These are phyloP conservation scores for Mortierella sp. DNA, from an alignment of 371 early-diverging fungal genomes.

Conservation along the genomic window DNA sequence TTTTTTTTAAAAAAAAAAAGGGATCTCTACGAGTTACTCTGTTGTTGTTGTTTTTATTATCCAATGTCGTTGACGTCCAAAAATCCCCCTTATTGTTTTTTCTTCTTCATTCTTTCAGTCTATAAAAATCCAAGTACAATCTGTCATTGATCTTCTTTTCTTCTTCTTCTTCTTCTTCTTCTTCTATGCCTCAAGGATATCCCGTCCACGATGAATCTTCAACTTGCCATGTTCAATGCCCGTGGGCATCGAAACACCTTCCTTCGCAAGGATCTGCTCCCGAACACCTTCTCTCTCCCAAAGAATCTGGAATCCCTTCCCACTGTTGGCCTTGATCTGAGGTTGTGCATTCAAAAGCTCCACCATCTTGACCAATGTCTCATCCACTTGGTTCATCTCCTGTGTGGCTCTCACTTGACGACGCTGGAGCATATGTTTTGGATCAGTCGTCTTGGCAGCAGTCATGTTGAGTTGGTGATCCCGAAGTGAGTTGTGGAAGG, in stretches of 20 bases:
- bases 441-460: slow-evolving; percentile 25
- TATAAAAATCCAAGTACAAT: too few relatives aligned
- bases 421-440: slow-evolving; percentile 57
- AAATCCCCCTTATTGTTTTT: too few relatives aligned
- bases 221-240: slow-evolving; percentile 42
- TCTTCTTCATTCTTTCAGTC: too few relatives aligned
- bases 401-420: slow-evolving; percentile 57
- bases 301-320: slow-evolving; percentile 35
- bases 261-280: slow-evolving; percentile 31
- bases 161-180: too few relatives aligned
- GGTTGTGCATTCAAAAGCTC: slow-evolving; percentile 36
- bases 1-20: too few relatives aligned
- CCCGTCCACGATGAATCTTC: slow-evolving; percentile 38
- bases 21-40: too few relatives aligned
- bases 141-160: too few relatives aligned
- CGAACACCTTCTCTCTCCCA: slow-evolving; percentile 49
- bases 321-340: slow-evolving; percentile 19
- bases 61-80: too few relatives aligned
- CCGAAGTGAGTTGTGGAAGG: slow-evolving; percentile 68
- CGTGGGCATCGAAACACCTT: slow-evolving; percentile 25
- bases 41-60: too few relatives aligned
- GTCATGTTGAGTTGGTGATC: slow-evolving; percentile 52
- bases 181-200: slow-evolving; percentile 35
- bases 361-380: slow-evolving; percentile 49
- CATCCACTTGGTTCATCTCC: slow-evolving; percentile 51